These are phyloP conservation scores for Pyrenula massariospora DNA, from an alignment of 495 filamentous ascomycete species.

Conservation along the genomic window DNA sequence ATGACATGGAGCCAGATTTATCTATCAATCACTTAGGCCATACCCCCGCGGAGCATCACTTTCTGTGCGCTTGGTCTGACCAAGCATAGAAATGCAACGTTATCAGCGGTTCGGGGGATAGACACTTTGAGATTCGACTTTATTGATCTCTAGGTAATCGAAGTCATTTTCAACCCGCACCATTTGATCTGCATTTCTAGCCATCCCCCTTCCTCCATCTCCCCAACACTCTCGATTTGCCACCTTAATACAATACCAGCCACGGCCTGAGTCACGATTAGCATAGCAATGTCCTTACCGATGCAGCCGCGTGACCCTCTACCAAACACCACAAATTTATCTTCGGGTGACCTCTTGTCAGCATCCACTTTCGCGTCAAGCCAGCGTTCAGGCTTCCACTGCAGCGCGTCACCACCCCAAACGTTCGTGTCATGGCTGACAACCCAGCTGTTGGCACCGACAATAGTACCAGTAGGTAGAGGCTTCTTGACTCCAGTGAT, in stretches of 20 bases:
- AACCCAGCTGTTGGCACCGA: slow-evolving; percentile 45
- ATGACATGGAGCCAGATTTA: too few species aligned
- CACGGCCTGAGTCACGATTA: slow-evolving; percentile 7
- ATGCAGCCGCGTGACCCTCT: slow-evolving; percentile 10
- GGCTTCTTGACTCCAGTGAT: slow-evolving; percentile 21
- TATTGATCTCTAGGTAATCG: too few species aligned
- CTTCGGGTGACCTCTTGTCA: slow-evolving; percentile 27
- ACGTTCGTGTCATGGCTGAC: slow-evolving; percentile 39
- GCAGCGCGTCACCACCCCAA: slow-evolving; percentile 45
- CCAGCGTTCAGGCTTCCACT: slow-evolving; percentile 46
- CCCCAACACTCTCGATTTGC: slow-evolving; percentile 7
- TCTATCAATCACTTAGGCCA: too few species aligned
- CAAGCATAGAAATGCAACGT: too few species aligned
- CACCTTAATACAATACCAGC: slow-evolving; percentile 5
- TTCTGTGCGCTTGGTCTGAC: too few species aligned
- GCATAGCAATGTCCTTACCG: slow-evolving; percentile 10
- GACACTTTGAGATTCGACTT: too few species aligned
- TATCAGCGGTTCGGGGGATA: too few species aligned
- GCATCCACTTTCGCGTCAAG: slow-evolving; percentile 35
- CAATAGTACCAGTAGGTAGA: slow-evolving; percentile 47
- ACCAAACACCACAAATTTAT: slow-evolving; percentile 11
- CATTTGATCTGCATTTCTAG: too few species aligned
- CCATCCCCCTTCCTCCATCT: too few species aligned
- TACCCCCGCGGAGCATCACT: too few species aligned
- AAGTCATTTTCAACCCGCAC: too few species aligned